These are phyloP conservation scores for Cucumis hystrix DNA, from an alignment of 306 rosid genomes.

Conservation along the genomic window DNA sequence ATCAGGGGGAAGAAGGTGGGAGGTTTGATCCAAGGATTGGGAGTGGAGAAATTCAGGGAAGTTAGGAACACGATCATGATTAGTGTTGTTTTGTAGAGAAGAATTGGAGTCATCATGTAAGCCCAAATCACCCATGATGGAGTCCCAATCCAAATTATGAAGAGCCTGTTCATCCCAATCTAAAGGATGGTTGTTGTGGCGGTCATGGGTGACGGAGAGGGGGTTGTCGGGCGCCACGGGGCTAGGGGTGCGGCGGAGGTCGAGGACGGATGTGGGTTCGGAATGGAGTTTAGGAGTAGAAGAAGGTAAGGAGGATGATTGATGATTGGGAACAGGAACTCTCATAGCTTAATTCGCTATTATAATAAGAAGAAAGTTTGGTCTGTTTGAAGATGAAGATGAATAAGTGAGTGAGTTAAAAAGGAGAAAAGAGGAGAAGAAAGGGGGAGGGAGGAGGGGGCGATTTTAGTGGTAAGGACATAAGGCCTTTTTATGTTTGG, in stretches of 20 bases:
- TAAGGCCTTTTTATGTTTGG: too few relatives aligned
- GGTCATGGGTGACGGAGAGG: background rate
- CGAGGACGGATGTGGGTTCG: conserved; percentile 90
- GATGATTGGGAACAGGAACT: conserved; percentile 36
- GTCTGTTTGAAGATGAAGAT: too few relatives aligned
- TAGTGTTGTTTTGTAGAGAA: conserved; percentile 7
- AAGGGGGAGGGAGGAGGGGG: too few relatives aligned
- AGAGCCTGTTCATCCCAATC: conserved; percentile 59
- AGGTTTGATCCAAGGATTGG: conserved; percentile 33
- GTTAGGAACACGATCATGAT: conserved; percentile 1
- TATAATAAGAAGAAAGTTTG: background rate
- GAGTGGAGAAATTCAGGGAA: conserved; percentile 33
- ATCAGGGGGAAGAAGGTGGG: conserved; percentile 25
- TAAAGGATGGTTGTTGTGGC: background rate
- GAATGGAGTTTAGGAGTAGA: conserved; percentile 30
- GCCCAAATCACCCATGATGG: conserved; percentile 62
- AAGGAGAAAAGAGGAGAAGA: too few relatives aligned
- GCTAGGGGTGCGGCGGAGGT: conserved; percentile 65
- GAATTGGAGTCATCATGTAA: conserved; percentile 43
- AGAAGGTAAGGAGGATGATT: background rate
- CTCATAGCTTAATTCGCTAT: conserved; percentile 32
- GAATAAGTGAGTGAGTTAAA: too few relatives aligned
- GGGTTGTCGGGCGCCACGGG: conserved; percentile 32
- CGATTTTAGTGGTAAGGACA: too few relatives aligned
- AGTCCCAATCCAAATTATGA: conserved; percentile 68